phyloP scores from a whole-genome alignment of 768 basidiomycete species.

The Pholiota molesta region DNA sequence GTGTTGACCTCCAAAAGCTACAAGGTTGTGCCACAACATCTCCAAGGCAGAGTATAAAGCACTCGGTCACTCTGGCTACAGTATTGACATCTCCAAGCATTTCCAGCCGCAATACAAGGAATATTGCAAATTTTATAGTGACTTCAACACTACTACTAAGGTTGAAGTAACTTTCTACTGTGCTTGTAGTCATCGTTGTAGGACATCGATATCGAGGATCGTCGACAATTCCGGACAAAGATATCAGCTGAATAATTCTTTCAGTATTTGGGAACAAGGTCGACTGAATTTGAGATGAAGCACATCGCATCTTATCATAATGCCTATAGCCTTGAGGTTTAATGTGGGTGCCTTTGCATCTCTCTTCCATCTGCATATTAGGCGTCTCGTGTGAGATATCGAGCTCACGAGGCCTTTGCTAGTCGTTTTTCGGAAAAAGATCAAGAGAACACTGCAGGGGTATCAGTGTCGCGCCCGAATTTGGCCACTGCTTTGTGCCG shows the following conservation, averaged over 20 bases:
- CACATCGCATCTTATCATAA: too few species aligned
- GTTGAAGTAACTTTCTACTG: too few species aligned
- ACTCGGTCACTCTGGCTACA: neutral
- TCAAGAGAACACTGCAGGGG: neutral
- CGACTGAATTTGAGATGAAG: neutral
- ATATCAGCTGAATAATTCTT: too few species aligned
- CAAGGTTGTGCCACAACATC: neutral
- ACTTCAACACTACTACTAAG: too few species aligned
- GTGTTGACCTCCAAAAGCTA: neutral
- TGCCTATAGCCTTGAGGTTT: neutral
- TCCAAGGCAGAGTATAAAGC: neutral
- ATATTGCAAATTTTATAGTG: too few species aligned
- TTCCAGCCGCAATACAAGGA: neutral
- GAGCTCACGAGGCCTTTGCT: neutral
- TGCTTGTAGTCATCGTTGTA: too few species aligned
- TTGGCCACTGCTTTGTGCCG: slow-evolving; percentile 18
- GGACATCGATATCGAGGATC: too few species aligned
- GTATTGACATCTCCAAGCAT: neutral
- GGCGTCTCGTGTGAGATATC: neutral
- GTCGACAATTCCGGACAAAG: too few species aligned
- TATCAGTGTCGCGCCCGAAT: slow-evolving; percentile 3
- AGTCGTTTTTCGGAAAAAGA: neutral
- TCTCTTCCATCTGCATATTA: neutral
- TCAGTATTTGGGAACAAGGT: neutral
- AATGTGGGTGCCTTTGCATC: neutral